Percentiles rank a stretch among this genome's conserved stretches.
phyloP scores from a whole-genome alignment of 1,284 basidiomycete species.

The Boletus semigastroideus region DNA sequence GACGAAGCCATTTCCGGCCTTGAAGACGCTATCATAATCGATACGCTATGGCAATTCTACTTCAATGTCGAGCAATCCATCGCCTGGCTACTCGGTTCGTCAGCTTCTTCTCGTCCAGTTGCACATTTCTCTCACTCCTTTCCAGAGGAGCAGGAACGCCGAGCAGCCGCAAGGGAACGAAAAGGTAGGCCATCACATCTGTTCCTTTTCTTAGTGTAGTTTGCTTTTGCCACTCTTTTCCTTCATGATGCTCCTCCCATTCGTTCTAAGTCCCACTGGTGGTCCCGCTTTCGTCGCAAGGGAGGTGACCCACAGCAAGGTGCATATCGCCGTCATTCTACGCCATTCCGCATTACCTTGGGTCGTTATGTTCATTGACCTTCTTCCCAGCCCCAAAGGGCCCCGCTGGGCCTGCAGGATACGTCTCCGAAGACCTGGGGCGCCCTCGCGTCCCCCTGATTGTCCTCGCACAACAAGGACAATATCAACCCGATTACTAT shows the following conservation, averaged over 20 bases:
- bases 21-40: slow-evolving; percentile 74
- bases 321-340: slow-evolving; percentile 31
- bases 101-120: background rate
- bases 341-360: slow-evolving; percentile 4
- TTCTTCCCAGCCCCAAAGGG: slow-evolving; percentile 14
- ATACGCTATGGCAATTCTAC: slow-evolving; percentile 86
- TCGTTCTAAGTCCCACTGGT: slow-evolving; percentile 36
- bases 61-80: slow-evolving; percentile 85
- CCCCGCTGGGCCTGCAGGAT: slow-evolving; percentile 7
- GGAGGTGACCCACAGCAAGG: slow-evolving; percentile 35
- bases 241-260: slow-evolving; percentile 30
- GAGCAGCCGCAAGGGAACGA: slow-evolving; percentile 59
- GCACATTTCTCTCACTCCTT: background rate
- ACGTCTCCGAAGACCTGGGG: slow-evolving; percentile 22
- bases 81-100: slow-evolving; percentile 69
- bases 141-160: slow-evolving; percentile 61
- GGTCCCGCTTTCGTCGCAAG: slow-evolving; percentile 33
- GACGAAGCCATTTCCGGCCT: slow-evolving; percentile 64
- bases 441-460: slow-evolving; percentile 55
- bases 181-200: slow-evolving; percentile 69
- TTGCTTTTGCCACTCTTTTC: slow-evolving; percentile 32
- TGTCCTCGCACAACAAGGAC: slow-evolving; percentile 52
- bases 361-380: slow-evolving; percentile 6
- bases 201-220: slow-evolving; percentile 29
- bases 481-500: slow-evolving; percentile 32